phyloP scores from a whole-genome alignment of 176 grass and related monocot genomes.

The Paspalum vaginatum region DNA sequence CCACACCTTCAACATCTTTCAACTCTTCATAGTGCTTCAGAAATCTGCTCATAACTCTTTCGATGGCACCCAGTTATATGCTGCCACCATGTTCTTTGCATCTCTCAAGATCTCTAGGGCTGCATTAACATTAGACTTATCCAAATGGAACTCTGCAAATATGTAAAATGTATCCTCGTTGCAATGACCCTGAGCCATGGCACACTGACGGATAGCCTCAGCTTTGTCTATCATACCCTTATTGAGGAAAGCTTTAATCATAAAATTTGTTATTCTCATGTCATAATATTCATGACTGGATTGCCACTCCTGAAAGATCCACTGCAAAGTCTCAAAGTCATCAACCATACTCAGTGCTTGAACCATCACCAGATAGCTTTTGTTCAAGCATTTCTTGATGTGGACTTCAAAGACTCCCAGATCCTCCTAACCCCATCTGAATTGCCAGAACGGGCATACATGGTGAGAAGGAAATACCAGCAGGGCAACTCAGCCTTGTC shows the following conservation, averaged over 20 bases:
- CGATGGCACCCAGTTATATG: constrained; percentile 23
- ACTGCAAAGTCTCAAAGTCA: constrained; percentile 38
- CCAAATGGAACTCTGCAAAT: constrained; percentile 48
- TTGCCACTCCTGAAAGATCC: constrained; percentile 59
- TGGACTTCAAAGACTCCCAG: constrained; percentile 48
- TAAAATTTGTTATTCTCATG: constrained; percentile 49
- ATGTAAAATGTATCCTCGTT: constrained; percentile 27
- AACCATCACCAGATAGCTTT: constrained; percentile 54
- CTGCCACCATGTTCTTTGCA: constrained; percentile 32
- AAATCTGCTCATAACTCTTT: constrained; percentile 42
- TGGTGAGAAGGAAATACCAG: constrained; percentile 36
- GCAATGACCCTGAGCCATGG: constrained; percentile 38
- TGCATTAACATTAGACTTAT: constrained; percentile 10
- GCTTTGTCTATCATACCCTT: constrained; percentile 54
- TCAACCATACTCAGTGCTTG: constrained; percentile 48
- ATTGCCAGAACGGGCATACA: constrained; percentile 51
- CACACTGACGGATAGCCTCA: constrained; percentile 39
- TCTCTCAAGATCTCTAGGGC: constrained; percentile 35
- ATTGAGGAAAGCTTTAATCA: constrained; percentile 53
- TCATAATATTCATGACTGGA: constrained; percentile 30
- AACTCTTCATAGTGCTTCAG: constrained; percentile 50
- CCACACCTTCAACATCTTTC: constrained; percentile 44
- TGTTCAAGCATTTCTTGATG: constrained; percentile 45
- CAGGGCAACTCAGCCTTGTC: constrained; percentile 16
- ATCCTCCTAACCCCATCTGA: constrained; percentile 53